Conservation (phyloP, 2,329 filamentous ascomycete species). For the Fusarium irregulare region DNA sequence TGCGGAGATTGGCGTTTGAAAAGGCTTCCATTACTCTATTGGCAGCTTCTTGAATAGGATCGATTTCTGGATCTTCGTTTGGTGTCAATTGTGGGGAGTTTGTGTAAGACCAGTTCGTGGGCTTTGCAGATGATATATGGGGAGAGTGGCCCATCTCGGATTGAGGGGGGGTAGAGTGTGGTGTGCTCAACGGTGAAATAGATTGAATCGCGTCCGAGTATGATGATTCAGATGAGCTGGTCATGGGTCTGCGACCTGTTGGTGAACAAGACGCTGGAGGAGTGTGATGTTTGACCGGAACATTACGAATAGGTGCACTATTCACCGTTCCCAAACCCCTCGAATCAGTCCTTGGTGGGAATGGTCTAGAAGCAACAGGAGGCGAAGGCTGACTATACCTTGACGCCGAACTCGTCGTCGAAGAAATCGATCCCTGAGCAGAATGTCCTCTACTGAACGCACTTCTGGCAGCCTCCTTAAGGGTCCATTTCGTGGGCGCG, state of each 20-base stretch:
- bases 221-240: slow-evolving; percentile 53
- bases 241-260: slow-evolving; percentile 29
- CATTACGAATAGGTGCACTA: neutral
- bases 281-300: neutral
- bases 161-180: slow-evolving; percentile 55
- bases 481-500: slow-evolving; percentile 47
- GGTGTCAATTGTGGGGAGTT: slow-evolving; percentile 37
- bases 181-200: slow-evolving; percentile 52
- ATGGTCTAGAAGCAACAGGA: slow-evolving; percentile 20
- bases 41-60: slow-evolving; percentile 49
- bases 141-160: slow-evolving; percentile 52
- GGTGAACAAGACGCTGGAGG: slow-evolving; percentile 11
- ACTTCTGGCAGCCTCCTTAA: slow-evolving; percentile 52
- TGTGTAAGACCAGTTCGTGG: slow-evolving; percentile 32
- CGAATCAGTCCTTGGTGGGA: neutral
- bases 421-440: slow-evolving; percentile 27
- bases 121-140: slow-evolving; percentile 21
- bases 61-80: slow-evolving; percentile 37
- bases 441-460: slow-evolving; percentile 45
- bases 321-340: neutral
- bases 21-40: slow-evolving; percentile 49
- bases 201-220: slow-evolving; percentile 54
- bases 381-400: slow-evolving; percentile 11
- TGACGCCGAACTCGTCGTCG: slow-evolving; percentile 25
- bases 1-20: slow-evolving; percentile 43